Conservation (phyloP, 1,139 yeast species). For the Candida glucosophila region DNA sequence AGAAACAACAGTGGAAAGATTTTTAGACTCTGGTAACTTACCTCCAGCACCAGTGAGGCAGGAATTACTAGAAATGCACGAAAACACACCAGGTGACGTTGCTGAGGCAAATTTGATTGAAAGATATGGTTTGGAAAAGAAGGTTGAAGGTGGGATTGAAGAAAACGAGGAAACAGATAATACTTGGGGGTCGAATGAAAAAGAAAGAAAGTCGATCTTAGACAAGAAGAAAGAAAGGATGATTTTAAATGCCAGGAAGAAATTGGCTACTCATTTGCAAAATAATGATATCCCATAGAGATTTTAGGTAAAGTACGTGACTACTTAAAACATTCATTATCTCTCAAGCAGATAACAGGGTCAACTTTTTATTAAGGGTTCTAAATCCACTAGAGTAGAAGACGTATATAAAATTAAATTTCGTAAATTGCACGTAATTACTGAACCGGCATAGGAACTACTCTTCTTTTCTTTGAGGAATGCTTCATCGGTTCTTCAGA, state of each 20-base stretch:
- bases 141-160: slow-evolving; percentile 10
- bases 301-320: no score
- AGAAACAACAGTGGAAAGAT: slow-evolving; percentile 68
- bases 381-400: no score
- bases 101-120: slow-evolving; percentile 26
- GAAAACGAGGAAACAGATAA: slow-evolving; percentile 4
- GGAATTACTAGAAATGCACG: slow-evolving; percentile 3
- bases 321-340: no score
- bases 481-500: no score
- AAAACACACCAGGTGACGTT: slow-evolving; percentile 8
- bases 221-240: slow-evolving; percentile 30
- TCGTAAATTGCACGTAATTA: no score
- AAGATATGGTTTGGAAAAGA: slow-evolving; percentile 22
- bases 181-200: slow-evolving; percentile 12
- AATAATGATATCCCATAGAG: slow-evolving; percentile 17
- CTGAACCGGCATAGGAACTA: no score
- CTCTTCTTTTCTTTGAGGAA: no score
- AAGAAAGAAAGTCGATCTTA: slow-evolving; percentile 13
- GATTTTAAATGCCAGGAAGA: slow-evolving; percentile 35
- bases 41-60: slow-evolving; percentile 25
- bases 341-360: no score
- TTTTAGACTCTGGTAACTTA: slow-evolving; percentile 52
- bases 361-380: no score
- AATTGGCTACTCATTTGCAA: slow-evolving; percentile 29
- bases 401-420: no score